Evolutionary conservation across 257 asterid species (phyloP), one percentile per base, ranked within the genome.

Genomic region (Verbascum thapsus): DNA sequence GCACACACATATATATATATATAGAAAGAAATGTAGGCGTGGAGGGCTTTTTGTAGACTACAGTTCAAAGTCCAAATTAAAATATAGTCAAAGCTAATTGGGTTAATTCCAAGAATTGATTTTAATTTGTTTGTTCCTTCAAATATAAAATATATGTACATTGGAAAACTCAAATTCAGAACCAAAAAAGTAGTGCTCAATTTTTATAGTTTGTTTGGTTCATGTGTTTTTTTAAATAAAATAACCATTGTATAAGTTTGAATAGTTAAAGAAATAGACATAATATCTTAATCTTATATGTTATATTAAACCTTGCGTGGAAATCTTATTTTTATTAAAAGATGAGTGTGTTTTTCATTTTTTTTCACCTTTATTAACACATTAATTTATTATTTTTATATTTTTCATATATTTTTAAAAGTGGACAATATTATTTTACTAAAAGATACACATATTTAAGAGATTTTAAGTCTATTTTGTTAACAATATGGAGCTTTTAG

Each of bases 21-120:
- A 51, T 1, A 1, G 9, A 45, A 26, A 26, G 32, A 5, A 26
- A 26, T 26, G 32, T 17, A 50, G 64, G 45, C 11, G 30, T 7
- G 19, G 23, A 30, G 26, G 5, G 13, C n/a, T 0, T 19, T 77
- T 62, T 81, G 77, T 67, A 73, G 64, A 68, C 69, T 55, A n/a
- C n/a, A n/a, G 58, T 72, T 63, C 61, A 64, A 72, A 71, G 73
- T 77, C 72, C n/a, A n/a, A n/a, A n/a, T n/a, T 57, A 18, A 69
- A 73, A 66, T 67, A 72, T 75, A 83, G 91, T 83, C 91, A 83
- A 86, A 77, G 76, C 72, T 26, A 26, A 26, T 79, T 45, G 76
- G 80, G 63, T n/a, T n/a, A n/a, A n/a, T 77, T 74, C 80, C 72
- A 72, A 72, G 40, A 73, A 64, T 7, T 58, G 48, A 40, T 17